A percentile compares a stretch with the other conserved stretches of the same genome.
These are phyloP conservation scores for Nyssa sinensis DNA, from an alignment of 148 eudicot species.

Conservation along the genomic window DNA sequence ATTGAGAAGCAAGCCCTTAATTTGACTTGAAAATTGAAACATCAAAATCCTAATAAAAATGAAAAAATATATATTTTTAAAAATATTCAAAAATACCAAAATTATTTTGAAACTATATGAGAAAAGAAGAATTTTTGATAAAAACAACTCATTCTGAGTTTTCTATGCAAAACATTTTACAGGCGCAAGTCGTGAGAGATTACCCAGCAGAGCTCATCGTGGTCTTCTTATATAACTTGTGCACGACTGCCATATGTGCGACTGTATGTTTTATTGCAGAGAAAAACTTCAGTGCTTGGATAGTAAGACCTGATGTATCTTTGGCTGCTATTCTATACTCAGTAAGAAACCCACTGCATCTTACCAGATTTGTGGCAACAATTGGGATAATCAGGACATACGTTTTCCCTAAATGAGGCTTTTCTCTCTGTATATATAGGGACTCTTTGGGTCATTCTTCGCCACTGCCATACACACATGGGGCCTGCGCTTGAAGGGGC, in stretches of 20 bases:
- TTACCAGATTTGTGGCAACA: neutral
- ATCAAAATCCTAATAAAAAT: neutral
- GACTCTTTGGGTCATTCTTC: slow-evolving; percentile 43
- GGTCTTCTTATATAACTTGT: slow-evolving; percentile 53
- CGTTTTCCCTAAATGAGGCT: neutral
- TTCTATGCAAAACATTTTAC: slow-evolving; percentile 12
- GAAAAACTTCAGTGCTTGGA: slow-evolving; percentile 45
- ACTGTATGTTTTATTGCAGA: slow-evolving; percentile 36
- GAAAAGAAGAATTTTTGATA: too few species aligned
- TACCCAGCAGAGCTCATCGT: slow-evolving; percentile 63
- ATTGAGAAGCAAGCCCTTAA: neutral
- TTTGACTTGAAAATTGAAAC: neutral
- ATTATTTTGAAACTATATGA: too few species aligned
- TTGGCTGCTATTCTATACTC: slow-evolving; percentile 53
- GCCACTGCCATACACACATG: slow-evolving; percentile 48
- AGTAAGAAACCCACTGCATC: slow-evolving; percentile 29
- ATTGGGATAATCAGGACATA: neutral
- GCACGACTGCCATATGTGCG: slow-evolving; percentile 42
- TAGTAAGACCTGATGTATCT: slow-evolving; percentile 43
- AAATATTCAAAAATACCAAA: too few species aligned
- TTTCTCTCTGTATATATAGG: slow-evolving; percentile 19
- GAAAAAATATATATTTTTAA: too few species aligned
- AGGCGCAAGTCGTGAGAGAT: slow-evolving; percentile 62
- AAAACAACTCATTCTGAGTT: too few species aligned
- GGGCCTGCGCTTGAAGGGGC: slow-evolving; percentile 59